Evolutionary conservation across 2,329 filamentous ascomycete species (phyloP), one percentile per base, ranked within the genome.

Genomic region (Xylariaceae sp.): DNA sequence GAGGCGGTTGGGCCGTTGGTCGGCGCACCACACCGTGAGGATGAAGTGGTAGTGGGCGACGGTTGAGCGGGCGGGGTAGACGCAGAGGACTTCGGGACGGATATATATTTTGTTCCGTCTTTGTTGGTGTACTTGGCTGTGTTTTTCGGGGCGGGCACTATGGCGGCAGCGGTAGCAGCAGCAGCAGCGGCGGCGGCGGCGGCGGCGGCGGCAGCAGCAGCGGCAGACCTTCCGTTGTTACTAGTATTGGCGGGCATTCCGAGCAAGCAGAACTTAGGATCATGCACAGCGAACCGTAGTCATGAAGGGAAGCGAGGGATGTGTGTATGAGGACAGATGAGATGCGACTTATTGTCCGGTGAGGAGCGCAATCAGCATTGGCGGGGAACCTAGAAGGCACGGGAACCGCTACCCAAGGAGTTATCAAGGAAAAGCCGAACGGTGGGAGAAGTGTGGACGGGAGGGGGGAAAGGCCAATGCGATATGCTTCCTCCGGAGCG

Each of bases 71-170:
- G 76, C 54, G 82, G 79, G 60, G 77, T 70, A 51, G 70, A 77
- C 49, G 72, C 72, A 37, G 72, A 73, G 51, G 72, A 71, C 69
- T 85, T 85, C 32, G 83, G 81, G 11, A 85, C 78, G 43, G 80
- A 85, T 67, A 86, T 85, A 70, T 83, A 83, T 73, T 86, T 86
- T 58, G 83, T 85, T 56, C 83, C 83, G 73, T 87, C 83, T 69
- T 85, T 85, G 66, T 85, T 86, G 57, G 78, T 82, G 67, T 85
- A 85, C 65, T 84, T 85, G 31, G 83, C 77, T 19, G 79, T 81
- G 54, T 70, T 64, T 67, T 77, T 80, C 48, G 73, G 72, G 56
- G 74, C 74, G 50, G 81, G 77, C 56, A 80, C 81, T 61, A 76
- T 69, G 64, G 80, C 76, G 60, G 73, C 68, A 65, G 74, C 74